Base-by-base conservation (phyloP, 2,329 filamentous ascomycete genomes). In the Dactylonectria estremocensis region DNA sequence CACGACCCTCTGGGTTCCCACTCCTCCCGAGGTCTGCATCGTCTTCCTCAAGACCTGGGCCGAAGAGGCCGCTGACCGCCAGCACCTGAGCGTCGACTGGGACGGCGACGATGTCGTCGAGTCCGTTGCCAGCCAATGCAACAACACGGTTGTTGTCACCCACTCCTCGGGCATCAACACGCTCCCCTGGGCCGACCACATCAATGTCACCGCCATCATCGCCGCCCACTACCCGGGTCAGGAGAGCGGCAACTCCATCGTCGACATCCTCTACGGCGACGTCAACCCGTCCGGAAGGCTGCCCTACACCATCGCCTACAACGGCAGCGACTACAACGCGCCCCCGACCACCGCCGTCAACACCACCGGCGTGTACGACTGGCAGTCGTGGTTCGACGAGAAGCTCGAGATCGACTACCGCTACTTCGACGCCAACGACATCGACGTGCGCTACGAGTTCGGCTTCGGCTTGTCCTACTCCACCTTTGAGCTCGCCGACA, bases 201-300 rank as follows among this genome's bases (percentile, higher is more conserved):
- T 89, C 1, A 87, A 89, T 20, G 90, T 93, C 70, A 92, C 91
- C 67, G 88, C 89, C 35, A 88, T 93, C 13, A 79, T 93, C 22
- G 86, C 92, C 35, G 91, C 91, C 33, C 90, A 93, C 77, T 87
- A 93, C 14, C 92, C 92, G 0, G 92, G 92, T 9, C 90, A 93
- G 74, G 91, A 93, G 80, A 90, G 90, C 2, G 92, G 92, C 28
- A 85, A 89, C 73, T 90, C 91, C 1, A 82, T 94, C 16, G 87
- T 88, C 43, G 89, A 92, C 72, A 80, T 94, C 40, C 84, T 94
- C 3, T 93, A 89, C 75, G 92, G 92, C 65, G 88, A 91, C 59
- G 86, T 88, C 61, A 90, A 89, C 45, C 91, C 91, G 24, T 91
- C 88, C 65, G 92, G 92, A 8, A 89, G 91, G 71, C 83, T 94